Percentiles rank a stretch among this genome's conserved stretches.
Evolutionary conservation across 2,329 filamentous ascomycete genomes (phyloP).

Genomic region (Cladophialophora exuberans): DNA sequence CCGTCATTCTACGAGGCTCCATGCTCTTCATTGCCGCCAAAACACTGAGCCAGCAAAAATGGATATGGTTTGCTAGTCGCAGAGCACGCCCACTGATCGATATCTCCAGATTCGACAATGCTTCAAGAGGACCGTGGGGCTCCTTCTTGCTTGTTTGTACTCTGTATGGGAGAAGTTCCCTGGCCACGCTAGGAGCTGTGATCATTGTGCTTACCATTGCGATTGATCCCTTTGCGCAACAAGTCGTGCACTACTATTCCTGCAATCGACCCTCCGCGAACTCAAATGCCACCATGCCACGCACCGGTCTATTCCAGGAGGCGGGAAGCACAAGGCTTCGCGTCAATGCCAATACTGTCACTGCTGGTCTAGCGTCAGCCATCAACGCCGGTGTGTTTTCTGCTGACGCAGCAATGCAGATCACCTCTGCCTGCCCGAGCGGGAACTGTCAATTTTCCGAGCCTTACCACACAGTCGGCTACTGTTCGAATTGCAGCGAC

Average conservation of each 20-base stretch:
- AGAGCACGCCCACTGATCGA: constrained; percentile 18
- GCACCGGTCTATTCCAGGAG: not conserved
- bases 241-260: constrained; percentile 25
- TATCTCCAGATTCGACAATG: constrained; percentile 36
- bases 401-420: constrained; percentile 1
- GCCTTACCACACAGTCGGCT: constrained; percentile 1
- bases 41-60: constrained; percentile 39
- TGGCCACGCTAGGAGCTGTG: constrained; percentile 28
- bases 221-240: constrained; percentile 38
- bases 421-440: not conserved
- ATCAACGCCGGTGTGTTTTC: not conserved
- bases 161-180: not conserved
- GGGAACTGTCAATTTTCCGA: constrained; percentile 13
- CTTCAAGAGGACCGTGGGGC: constrained; percentile 36
- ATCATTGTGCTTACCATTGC: constrained; percentile 34
- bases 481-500: constrained; percentile 8
- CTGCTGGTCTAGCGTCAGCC: not conserved
- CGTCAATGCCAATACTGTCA: not conserved
- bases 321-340: constrained; percentile 19
- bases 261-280: not conserved
- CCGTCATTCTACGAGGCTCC: not conserved
- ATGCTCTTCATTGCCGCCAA: constrained; percentile 1
- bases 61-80: constrained; percentile 28
- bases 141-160: constrained; percentile 25
- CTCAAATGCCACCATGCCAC: not conserved